Conservation (phyloP, 2,329 filamentous ascomycete species). For the Sporothrix phasma region DNA sequence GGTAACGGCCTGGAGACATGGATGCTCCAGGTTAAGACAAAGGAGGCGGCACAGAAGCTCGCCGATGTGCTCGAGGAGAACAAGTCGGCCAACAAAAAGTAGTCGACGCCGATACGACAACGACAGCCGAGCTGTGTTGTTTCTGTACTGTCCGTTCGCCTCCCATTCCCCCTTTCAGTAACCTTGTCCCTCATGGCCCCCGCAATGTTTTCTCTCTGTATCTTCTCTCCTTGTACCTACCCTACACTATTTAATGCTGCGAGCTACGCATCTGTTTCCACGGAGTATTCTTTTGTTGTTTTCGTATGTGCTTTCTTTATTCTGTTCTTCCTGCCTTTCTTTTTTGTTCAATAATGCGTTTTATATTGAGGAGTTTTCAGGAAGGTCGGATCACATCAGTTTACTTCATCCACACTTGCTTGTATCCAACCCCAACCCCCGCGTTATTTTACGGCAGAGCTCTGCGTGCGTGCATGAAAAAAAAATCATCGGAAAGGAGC, state of each 20-base stretch:
- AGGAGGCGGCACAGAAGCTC: conserved; percentile 45
- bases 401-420: neutral
- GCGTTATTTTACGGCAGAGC: conserved; percentile 3
- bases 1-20: conserved; percentile 56
- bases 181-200: neutral
- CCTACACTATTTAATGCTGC: conserved; percentile 6
- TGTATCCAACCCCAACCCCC: neutral
- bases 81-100: conserved; percentile 48
- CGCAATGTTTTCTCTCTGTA: neutral
- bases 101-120: conserved; percentile 12
- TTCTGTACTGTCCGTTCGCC: neutral
- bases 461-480: conserved; percentile 11
- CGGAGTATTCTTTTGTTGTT: neutral
- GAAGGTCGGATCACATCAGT: neutral
- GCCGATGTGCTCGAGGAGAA: conserved; percentile 41
- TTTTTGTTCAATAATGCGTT: neutral
- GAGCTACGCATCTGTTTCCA: neutral
- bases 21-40: conserved; percentile 61
- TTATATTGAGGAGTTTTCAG: conserved; percentile 5
- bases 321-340: neutral
- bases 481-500: conserved; percentile 9
- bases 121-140: too few species aligned
- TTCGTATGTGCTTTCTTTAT: neutral
- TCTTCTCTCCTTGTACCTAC: neutral
- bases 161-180: neutral